phyloP scores from a whole-genome alignment of 306 rosid genomes.

The Cucurbita moschata region DNA sequence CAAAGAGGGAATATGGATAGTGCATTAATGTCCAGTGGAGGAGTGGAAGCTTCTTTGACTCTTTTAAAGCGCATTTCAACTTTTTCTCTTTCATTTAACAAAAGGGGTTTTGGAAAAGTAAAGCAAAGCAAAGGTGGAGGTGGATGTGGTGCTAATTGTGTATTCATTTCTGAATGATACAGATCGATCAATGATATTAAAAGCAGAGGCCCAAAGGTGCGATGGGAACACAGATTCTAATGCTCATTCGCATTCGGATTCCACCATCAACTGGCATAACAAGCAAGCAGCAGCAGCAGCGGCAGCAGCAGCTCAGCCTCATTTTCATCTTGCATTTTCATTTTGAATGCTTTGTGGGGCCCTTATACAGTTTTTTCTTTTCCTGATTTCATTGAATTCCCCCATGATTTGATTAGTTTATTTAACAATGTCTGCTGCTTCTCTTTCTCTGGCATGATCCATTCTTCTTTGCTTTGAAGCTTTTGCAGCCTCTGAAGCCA shows the following conservation, averaged over 20 bases:
- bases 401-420: neutral
- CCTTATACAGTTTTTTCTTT: constrained; percentile 9
- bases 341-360: constrained; percentile 37
- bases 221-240: constrained; percentile 6
- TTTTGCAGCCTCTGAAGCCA: neutral
- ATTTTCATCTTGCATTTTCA: neutral
- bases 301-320: too few species aligned
- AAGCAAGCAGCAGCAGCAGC: neutral
- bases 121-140: constrained; percentile 1
- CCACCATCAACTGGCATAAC: constrained; percentile 1
- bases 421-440: constrained; percentile 1
- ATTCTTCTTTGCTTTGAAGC: neutral
- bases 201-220: constrained; percentile 2
- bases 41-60: constrained; percentile 4
- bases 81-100: neutral
- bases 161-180: neutral
- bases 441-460: neutral
- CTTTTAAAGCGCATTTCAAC: constrained; percentile 1
- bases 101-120: neutral
- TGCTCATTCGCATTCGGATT: constrained; percentile 9
- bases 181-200: constrained; percentile 2
- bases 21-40: constrained; percentile 5
- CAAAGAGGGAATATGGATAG: constrained; percentile 6
- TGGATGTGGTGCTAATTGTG: neutral
- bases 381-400: neutral